phyloP scores from a whole-genome alignment of 768 basidiomycete genomes.

The Boletus rubescentipes region DNA sequence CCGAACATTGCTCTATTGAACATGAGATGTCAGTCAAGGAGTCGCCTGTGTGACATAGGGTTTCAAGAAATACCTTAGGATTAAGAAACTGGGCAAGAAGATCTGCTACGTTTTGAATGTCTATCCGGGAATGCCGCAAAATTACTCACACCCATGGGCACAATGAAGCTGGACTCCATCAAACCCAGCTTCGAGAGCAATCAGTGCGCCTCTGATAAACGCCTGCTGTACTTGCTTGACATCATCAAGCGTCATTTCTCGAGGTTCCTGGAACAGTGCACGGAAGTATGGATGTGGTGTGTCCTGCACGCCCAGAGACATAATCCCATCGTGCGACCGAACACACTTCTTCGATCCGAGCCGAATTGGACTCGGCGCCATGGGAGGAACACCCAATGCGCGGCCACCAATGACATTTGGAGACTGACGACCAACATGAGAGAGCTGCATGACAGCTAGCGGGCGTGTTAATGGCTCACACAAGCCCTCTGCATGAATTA shows the following conservation, averaged over 20 bases:
- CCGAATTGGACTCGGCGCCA: conserved; percentile 68
- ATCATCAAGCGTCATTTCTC: conserved; percentile 55
- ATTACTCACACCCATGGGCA: conserved; percentile 77
- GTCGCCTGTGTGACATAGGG: conserved; percentile 13
- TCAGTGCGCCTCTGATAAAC: conserved; percentile 66
- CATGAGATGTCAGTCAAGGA: neutral
- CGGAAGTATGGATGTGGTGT: conserved; percentile 30
- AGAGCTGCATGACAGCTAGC: conserved; percentile 79
- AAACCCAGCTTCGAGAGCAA: conserved; percentile 70
- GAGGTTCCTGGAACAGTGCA: conserved; percentile 63
- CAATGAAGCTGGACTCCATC: conserved; percentile 87
- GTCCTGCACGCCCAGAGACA: conserved; percentile 4
- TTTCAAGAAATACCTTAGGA: conserved; percentile 48
- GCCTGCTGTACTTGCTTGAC: conserved; percentile 57
- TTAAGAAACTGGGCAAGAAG: conserved; percentile 78
- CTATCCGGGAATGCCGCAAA: neutral
- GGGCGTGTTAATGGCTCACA: conserved; percentile 8
- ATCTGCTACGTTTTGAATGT: conserved; percentile 42
- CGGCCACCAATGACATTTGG: conserved; percentile 70
- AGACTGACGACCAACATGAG: conserved; percentile 83
- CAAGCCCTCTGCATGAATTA: conserved; percentile 43
- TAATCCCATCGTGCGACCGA: conserved; percentile 5
- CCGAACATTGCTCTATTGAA: conserved; percentile 48
- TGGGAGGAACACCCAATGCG: conserved; percentile 53
- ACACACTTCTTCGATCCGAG: conserved; percentile 36